These are phyloP conservation scores for Parastagonospora avenae DNA, from an alignment of 2,329 filamentous ascomycete genomes.

Conservation along the genomic window DNA sequence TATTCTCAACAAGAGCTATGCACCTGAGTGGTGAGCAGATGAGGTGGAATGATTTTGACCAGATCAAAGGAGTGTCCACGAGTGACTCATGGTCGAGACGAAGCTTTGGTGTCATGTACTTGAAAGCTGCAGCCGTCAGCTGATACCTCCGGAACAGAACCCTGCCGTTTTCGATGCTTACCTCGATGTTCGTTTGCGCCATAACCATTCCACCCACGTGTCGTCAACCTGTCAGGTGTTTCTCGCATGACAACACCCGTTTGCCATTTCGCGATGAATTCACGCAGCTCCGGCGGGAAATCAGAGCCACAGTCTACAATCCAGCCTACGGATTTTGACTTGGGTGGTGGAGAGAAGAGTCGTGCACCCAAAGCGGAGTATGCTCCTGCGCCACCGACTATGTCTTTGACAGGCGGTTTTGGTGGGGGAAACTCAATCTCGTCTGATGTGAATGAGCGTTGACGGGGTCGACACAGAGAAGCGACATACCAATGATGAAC, in stretches of 20 bases:
- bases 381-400: constrained; percentile 87
- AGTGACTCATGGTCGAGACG: constrained; percentile 77
- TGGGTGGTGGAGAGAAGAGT: constrained; percentile 73
- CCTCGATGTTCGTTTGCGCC: constrained; percentile 69
- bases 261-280: constrained; percentile 73
- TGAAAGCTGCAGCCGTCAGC: constrained; percentile 64
- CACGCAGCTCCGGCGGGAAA: constrained; percentile 72
- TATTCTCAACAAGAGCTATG: constrained; percentile 74
- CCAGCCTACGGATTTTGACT: constrained; percentile 78
- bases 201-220: constrained; percentile 92
- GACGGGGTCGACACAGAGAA: too few species aligned
- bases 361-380: constrained; percentile 89
- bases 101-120: constrained; percentile 84
- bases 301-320: constrained; percentile 88
- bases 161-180: constrained; percentile 13
- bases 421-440: constrained; percentile 85
- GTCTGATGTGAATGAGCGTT: constrained; percentile 60
- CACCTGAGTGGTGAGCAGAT: constrained; percentile 82
- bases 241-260: constrained; percentile 74
- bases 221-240: constrained; percentile 73
- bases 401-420: constrained; percentile 69
- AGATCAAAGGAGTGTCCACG: constrained; percentile 64
- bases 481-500: constrained; percentile 63
- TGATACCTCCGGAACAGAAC: not conserved
- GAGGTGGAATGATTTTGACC: constrained; percentile 81